phyloP scores from a whole-genome alignment of 805 yeast species.

The Maudiozyma bulderi region DNA sequence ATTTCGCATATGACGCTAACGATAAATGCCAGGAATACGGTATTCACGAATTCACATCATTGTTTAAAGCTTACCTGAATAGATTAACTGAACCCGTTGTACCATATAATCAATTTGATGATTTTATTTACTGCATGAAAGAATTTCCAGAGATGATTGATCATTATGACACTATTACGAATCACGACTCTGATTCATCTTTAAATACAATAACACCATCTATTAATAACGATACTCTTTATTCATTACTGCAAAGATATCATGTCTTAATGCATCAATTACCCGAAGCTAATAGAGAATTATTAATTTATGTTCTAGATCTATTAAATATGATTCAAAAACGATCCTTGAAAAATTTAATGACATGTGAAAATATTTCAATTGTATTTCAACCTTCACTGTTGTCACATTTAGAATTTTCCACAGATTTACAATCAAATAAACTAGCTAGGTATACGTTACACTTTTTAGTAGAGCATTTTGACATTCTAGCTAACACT shows the following conservation, averaged over 20 bases:
- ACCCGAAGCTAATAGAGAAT: slow-evolving; percentile 65
- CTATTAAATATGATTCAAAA: slow-evolving; percentile 72
- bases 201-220: not conserved
- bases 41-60: slow-evolving; percentile 91
- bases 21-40: slow-evolving; percentile 73
- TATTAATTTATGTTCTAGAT: slow-evolving; percentile 77
- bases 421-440: slow-evolving; percentile 80
- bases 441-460: slow-evolving; percentile 74
- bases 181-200: not conserved
- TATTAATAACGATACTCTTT: not conserved
- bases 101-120: slow-evolving; percentile 63
- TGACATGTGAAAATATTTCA: slow-evolving; percentile 86
- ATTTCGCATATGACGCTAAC: slow-evolving; percentile 41
- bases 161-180: not conserved
- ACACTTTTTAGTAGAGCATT: slow-evolving; percentile 77
- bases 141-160: slow-evolving; percentile 10
- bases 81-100: slow-evolving; percentile 85
- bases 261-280: slow-evolving; percentile 23
- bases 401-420: slow-evolving; percentile 81
- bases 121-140: slow-evolving; percentile 64
- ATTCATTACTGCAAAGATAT: not conserved
- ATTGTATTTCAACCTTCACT: slow-evolving; percentile 94
- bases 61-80: slow-evolving; percentile 74
- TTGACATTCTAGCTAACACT: slow-evolving; percentile 41
- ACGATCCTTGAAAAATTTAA: slow-evolving; percentile 62